Base-by-base conservation (phyloP, 1,139 yeast genomes). In the Blastobotrys apis region DNA sequence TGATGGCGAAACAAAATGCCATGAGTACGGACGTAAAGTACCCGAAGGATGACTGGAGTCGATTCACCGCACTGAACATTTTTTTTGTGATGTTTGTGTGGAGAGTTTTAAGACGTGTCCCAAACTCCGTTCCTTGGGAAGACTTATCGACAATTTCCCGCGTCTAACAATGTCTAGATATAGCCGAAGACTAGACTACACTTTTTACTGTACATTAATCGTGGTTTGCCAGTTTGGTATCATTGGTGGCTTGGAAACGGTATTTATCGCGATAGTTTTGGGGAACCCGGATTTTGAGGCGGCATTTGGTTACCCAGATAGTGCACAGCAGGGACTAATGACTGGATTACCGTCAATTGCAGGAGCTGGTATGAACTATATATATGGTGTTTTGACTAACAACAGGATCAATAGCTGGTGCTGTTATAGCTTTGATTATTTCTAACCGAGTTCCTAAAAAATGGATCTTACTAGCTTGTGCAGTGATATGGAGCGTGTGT, bases 171-270 rank as follows among this genome's bases (percentile, higher is more conserved):
- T n/a, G n/a, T n/a, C n/a, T n/a, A n/a, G n/a, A n/a, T n/a, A n/a
- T n/a, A n/a, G n/a, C n/a, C n/a, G n/a, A n/a, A n/a, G n/a, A n/a
- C n/a, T n/a, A n/a, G n/a, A n/a, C n/a, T n/a, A n/a, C 10, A 23
- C 9, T 6, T 23, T 23, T 23, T 23, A 23, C 10, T 6, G 6
- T 10, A 74, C 77, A 45, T 71, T 78, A 32, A 52, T 60, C 31
- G 71, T 78, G 40, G 67, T 84, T 29, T 56, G 78, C 6, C 76
- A 80, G 19, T 25, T 50, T 47, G 40, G 60, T 37, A 34, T 38
- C 43, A 13, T 85, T 83, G 33, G 65, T 77, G 90, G 90, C 38
- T 72, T 80, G 53, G 90, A 82, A 64, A 78, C 80, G 33, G 78
- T 85, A 0, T 80, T 84, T 4, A 71, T 82, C 69, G 75, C 86